These are phyloP conservation scores for Clohesyomyces aquaticus DNA, from an alignment of 495 filamentous ascomycete genomes.

Conservation along the genomic window DNA sequence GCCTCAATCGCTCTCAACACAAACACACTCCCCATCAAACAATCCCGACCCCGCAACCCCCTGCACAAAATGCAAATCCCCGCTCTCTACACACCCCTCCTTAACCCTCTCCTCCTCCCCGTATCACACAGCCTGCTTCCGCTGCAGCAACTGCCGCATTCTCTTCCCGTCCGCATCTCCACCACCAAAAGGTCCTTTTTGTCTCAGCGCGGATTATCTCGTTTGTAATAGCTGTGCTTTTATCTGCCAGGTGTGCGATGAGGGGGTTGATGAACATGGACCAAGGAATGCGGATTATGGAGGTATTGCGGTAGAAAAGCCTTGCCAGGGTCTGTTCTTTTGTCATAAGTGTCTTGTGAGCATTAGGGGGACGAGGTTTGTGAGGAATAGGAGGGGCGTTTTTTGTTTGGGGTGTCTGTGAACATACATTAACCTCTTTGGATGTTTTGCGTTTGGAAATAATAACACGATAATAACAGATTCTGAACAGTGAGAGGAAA, in stretches of 20 bases:
- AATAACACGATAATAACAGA: too few relatives aligned
- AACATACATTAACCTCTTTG: too few relatives aligned
- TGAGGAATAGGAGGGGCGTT: constrained; percentile 10
- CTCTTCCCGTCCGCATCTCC: constrained; percentile 5
- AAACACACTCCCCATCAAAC: neutral
- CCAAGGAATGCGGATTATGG: constrained; percentile 3
- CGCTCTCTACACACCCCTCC: neutral
- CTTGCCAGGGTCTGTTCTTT: constrained; percentile 15
- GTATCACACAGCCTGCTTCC: constrained; percentile 20
- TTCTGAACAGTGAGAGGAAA: too few relatives aligned
- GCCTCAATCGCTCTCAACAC: too few relatives aligned
- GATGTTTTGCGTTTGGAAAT: too few relatives aligned
- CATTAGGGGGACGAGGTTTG: constrained; percentile 18
- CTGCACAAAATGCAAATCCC: constrained; percentile 11
- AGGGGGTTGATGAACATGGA: constrained; percentile 20
- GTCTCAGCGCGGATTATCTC: constrained; percentile 7
- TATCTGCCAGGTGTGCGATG: constrained; percentile 17
- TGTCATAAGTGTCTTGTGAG: constrained; percentile 18
- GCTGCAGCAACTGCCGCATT: constrained; percentile 14
- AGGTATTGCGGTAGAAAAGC: neutral
- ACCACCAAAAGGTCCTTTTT: neutral
- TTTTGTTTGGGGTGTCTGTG: constrained; percentile 22
- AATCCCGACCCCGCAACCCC: constrained; percentile 3
- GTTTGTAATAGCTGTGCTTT: constrained; percentile 23
- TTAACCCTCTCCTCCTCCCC: neutral